These are phyloP conservation scores for Hemisphaericaspora subhashii DNA, from an alignment of 1,139 yeast species.

Conservation along the genomic window DNA sequence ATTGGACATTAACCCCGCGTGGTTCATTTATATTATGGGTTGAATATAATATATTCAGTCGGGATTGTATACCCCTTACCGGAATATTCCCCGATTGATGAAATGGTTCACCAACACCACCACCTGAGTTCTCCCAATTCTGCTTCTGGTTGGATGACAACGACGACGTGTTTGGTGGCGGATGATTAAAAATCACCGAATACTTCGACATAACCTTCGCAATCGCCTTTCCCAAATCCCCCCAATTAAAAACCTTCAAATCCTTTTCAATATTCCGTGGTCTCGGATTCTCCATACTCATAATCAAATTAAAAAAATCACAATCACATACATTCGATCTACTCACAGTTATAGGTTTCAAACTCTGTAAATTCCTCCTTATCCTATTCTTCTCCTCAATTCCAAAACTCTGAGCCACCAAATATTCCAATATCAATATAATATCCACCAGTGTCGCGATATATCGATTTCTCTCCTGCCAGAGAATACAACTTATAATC, in stretches of 20 bases:
- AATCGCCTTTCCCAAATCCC: slow-evolving; percentile 52
- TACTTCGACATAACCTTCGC: slow-evolving; percentile 65
- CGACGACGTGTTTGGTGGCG: too few relatives aligned
- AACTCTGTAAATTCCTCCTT: slow-evolving; percentile 64
- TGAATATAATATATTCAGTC: too few relatives aligned
- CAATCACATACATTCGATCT: slow-evolving; percentile 46
- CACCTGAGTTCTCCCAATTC: not conserved
- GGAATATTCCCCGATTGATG: too few relatives aligned
- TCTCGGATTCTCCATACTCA: slow-evolving; percentile 65
- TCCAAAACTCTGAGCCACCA: slow-evolving; percentile 57
- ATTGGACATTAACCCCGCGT: too few relatives aligned
- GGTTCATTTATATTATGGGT: too few relatives aligned
- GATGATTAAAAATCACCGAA: slow-evolving; percentile 20
- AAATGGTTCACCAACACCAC: too few relatives aligned
- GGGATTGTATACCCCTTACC: too few relatives aligned
- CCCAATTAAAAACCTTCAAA: slow-evolving; percentile 68
- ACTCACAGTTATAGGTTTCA: slow-evolving; percentile 62
- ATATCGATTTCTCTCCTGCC: slow-evolving; percentile 52
- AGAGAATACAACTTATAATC: slow-evolving; percentile 59
- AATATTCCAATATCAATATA: slow-evolving; percentile 55
- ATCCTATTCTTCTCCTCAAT: slow-evolving; percentile 73
- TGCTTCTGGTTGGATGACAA: too few relatives aligned
- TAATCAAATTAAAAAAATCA: slow-evolving; percentile 56
- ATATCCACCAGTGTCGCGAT: slow-evolving; percentile 70
- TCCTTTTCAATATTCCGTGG: slow-evolving; percentile 76